These are phyloP conservation scores for Protostelium mycophagum DNA, from an alignment of 78 protist genomes.

Conservation along the genomic window DNA sequence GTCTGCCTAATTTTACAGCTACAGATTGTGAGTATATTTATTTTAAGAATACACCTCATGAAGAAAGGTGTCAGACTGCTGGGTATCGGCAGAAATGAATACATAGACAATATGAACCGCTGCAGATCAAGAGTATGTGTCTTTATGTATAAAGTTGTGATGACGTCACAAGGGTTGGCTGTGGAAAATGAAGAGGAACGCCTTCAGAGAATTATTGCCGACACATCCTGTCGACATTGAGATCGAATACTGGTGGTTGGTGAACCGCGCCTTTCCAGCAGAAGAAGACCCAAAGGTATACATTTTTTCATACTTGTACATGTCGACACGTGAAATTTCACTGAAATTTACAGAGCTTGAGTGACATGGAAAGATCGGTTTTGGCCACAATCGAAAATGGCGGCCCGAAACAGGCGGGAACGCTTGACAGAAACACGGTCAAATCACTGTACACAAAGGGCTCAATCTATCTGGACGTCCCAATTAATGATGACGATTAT, in stretches of 20 bases:
- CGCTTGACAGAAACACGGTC: conserved; percentile 12
- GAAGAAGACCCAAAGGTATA: conserved; percentile 2
- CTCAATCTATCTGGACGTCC: conserved; percentile 45
- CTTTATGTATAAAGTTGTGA: background rate
- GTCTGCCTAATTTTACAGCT: conserved; percentile 70
- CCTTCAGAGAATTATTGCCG: conserved; percentile 40
- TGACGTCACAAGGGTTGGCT: conserved; percentile 11
- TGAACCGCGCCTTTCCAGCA: background rate
- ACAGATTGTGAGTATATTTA: conserved; percentile 39
- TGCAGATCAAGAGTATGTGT: conserved; percentile 28
- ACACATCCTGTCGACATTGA: conserved; percentile 29
- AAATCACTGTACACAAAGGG: conserved; percentile 35
- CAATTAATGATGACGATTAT: conserved; percentile 32
- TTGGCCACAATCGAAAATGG: conserved; percentile 9
- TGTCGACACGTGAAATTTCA: background rate
- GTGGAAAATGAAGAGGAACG: conserved; percentile 51
- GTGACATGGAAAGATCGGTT: conserved; percentile 13
- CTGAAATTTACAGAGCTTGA: conserved; percentile 22
- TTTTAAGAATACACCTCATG: background rate
- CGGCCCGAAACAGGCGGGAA: conserved; percentile 47
- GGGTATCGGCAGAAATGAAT: conserved; percentile 64
- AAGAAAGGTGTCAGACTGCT: conserved; percentile 34
- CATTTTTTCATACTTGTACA: background rate
- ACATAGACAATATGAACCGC: conserved; percentile 64
- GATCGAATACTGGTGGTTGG: conserved; percentile 65